Evolutionary conservation across 2,329 filamentous ascomycete genomes (phyloP).

Genomic region (Cladophialophora exuberans): DNA sequence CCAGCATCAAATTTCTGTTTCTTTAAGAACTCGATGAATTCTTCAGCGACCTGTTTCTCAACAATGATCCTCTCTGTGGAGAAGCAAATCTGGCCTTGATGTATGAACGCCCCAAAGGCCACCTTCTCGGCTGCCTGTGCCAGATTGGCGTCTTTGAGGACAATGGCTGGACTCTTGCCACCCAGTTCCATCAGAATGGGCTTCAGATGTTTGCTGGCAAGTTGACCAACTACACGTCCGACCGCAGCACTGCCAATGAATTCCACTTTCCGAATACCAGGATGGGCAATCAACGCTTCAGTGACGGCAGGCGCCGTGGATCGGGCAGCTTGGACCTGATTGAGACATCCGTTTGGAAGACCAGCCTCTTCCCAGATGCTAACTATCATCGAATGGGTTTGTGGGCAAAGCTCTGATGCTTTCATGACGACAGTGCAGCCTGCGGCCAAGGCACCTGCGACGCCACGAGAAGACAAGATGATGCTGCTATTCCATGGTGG

Average conservation of each 20-base stretch:
- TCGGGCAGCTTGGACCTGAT: slow-evolving; percentile 65
- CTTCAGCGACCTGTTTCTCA: slow-evolving; percentile 56
- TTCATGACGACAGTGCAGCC: slow-evolving; percentile 79
- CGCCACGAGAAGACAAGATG: slow-evolving; percentile 3
- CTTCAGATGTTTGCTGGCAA: slow-evolving; percentile 76
- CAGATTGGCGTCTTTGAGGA: slow-evolving; percentile 77
- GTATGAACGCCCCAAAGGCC: slow-evolving; percentile 19
- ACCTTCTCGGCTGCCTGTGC: slow-evolving; percentile 64
- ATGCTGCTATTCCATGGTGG: slow-evolving; percentile 21
- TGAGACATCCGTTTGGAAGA: slow-evolving; percentile 73
- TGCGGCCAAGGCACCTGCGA: slow-evolving; percentile 38
- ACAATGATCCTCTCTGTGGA: slow-evolving; percentile 75
- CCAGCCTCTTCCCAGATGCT: slow-evolving; percentile 72
- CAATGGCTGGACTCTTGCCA: slow-evolving; percentile 78
- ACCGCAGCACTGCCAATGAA: slow-evolving; percentile 78
- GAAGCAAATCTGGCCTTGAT: slow-evolving; percentile 82
- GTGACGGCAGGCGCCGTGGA: slow-evolving; percentile 69
- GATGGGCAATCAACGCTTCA: slow-evolving; percentile 67
- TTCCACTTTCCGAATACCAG: slow-evolving; percentile 71
- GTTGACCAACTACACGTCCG: slow-evolving; percentile 70
- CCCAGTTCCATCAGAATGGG: slow-evolving; percentile 90
- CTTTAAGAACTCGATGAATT: slow-evolving; percentile 59
- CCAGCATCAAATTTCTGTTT: slow-evolving; percentile 35
- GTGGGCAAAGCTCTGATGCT: slow-evolving; percentile 68
- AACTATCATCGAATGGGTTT: slow-evolving; percentile 63